Evolutionary conservation across 768 basidiomycete species (phyloP).

Genomic region (Boletus vermiculosoides): DNA sequence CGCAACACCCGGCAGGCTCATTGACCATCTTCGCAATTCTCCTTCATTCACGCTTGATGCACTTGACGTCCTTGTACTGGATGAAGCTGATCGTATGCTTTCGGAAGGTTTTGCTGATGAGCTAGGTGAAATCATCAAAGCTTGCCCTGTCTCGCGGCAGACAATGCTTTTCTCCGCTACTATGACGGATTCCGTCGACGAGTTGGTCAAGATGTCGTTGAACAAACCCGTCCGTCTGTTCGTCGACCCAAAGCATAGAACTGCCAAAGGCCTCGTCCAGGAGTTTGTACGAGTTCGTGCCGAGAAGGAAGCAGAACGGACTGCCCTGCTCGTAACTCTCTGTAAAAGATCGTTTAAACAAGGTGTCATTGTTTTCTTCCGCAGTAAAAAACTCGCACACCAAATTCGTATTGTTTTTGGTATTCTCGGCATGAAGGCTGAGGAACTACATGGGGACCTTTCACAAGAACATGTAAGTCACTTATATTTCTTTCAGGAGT

Average conservation of each 20-base stretch:
- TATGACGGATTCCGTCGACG: slow-evolving; percentile 96
- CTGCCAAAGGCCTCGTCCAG: slow-evolving; percentile 83
- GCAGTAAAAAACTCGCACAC: slow-evolving; percentile 96
- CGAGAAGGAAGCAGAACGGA: slow-evolving; percentile 72
- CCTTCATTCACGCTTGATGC: slow-evolving; percentile 90
- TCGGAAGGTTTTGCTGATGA: slow-evolving; percentile 95
- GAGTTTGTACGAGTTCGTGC: slow-evolving; percentile 93
- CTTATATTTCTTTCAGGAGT: background rate
- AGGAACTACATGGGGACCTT: slow-evolving; percentile 93
- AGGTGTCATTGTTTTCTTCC: slow-evolving; percentile 87
- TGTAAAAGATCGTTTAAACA: slow-evolving; percentile 87
- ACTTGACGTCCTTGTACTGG: slow-evolving; percentile 90
- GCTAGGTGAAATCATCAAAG: slow-evolving; percentile 87
- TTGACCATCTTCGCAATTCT: slow-evolving; percentile 96
- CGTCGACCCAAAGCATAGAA: slow-evolving; percentile 89
- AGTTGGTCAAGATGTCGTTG: slow-evolving; percentile 88
- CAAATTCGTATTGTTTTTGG: slow-evolving; percentile 95
- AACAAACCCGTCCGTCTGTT: slow-evolving; percentile 93
- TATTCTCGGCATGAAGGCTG: slow-evolving; percentile 83
- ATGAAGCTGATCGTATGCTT: slow-evolving; percentile 98
- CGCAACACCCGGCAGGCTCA: slow-evolving; percentile 95
- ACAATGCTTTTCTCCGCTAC: slow-evolving; percentile 99
- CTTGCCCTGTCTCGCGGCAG: slow-evolving; percentile 85
- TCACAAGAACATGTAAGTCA: slow-evolving; percentile 86
- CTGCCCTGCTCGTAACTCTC: slow-evolving; percentile 72